phyloP scores from a whole-genome alignment of 2,329 filamentous ascomycete genomes.

The Monosporascus sp. region DNA sequence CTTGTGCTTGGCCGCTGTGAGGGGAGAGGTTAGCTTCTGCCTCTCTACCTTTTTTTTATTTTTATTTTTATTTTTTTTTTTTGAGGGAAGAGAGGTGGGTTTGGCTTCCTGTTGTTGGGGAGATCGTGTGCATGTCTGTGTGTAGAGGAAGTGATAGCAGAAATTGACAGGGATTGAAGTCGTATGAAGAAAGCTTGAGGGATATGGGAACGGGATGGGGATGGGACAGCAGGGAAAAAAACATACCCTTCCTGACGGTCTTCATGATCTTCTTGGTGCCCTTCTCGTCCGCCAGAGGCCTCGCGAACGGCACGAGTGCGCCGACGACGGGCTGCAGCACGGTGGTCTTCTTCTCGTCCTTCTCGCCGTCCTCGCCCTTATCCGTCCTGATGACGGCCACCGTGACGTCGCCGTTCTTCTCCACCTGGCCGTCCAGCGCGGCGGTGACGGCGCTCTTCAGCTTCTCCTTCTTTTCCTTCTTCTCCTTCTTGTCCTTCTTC shows the following conservation, averaged over 20 bases:
- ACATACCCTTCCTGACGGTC: slow-evolving; percentile 50
- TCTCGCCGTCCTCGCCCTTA: slow-evolving; percentile 39
- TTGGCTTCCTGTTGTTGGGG: too few relatives aligned
- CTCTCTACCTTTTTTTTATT: not conserved
- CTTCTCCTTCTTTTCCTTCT: slow-evolving; percentile 68
- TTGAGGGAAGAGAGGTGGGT: not conserved
- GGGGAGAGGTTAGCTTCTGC: slow-evolving; percentile 8
- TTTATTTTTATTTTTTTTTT: not conserved
- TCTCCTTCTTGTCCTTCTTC: slow-evolving; percentile 60
- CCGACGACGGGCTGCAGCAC: slow-evolving; percentile 41
- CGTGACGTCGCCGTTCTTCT: slow-evolving; percentile 46
- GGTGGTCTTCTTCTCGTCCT: slow-evolving; percentile 40
- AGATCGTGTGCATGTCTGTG: too few relatives aligned
- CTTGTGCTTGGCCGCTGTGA: slow-evolving; percentile 84
- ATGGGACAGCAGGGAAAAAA: slow-evolving; percentile 3
- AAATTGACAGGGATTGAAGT: too few relatives aligned
- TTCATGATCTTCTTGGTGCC: slow-evolving; percentile 57
- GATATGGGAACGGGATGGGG: slow-evolving; percentile 10
- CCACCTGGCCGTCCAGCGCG: slow-evolving; percentile 60
- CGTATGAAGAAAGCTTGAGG: not conserved
- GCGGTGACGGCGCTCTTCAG: slow-evolving; percentile 52
- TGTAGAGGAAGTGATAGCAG: too few relatives aligned
- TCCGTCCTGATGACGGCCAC: slow-evolving; percentile 33
- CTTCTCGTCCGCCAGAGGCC: slow-evolving; percentile 77
- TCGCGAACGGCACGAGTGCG: slow-evolving; percentile 76